These are phyloP conservation scores for Stylonectria norvegica DNA, from an alignment of 2,329 filamentous ascomycete genomes.

Conservation along the genomic window DNA sequence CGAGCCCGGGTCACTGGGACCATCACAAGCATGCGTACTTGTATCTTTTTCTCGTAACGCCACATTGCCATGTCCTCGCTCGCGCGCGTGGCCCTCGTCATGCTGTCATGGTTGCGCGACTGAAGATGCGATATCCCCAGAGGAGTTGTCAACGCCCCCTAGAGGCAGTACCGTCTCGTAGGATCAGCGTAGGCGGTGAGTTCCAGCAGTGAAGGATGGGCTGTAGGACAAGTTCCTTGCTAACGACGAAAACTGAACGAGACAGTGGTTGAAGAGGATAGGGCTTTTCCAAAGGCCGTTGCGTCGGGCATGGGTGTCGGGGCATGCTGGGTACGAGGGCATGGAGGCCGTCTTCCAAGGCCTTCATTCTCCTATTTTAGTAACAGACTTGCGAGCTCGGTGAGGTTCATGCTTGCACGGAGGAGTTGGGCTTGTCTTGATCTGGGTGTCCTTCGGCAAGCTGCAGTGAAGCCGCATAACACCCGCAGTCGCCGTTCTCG, in stretches of 20 bases:
- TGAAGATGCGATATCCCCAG: neutral
- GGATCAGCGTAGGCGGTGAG: neutral
- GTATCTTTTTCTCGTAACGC: slow-evolving; percentile 24
- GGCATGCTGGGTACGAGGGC: neutral
- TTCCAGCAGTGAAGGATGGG: neutral
- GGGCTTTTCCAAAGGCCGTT: neutral
- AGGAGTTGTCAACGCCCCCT: neutral
- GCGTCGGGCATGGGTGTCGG: neutral
- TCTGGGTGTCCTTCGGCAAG: neutral
- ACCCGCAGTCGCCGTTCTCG: neutral
- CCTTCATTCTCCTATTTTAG: neutral
- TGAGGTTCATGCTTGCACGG: neutral
- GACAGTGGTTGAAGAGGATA: neutral
- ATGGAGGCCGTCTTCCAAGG: neutral
- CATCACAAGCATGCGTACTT: slow-evolving; percentile 20
- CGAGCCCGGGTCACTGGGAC: slow-evolving; percentile 8
- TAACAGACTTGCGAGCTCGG: neutral
- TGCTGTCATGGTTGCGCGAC: slow-evolving; percentile 2
- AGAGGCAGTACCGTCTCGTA: too few relatives aligned
- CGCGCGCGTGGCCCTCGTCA: slow-evolving; percentile 1
- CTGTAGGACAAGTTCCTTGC: neutral
- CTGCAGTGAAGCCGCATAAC: neutral
- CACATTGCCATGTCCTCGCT: slow-evolving; percentile 22
- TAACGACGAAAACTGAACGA: neutral
- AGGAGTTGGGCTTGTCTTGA: neutral